phyloP scores from a whole-genome alignment of 306 rosid species.

The Ammopiptanthus mongolicus region DNA sequence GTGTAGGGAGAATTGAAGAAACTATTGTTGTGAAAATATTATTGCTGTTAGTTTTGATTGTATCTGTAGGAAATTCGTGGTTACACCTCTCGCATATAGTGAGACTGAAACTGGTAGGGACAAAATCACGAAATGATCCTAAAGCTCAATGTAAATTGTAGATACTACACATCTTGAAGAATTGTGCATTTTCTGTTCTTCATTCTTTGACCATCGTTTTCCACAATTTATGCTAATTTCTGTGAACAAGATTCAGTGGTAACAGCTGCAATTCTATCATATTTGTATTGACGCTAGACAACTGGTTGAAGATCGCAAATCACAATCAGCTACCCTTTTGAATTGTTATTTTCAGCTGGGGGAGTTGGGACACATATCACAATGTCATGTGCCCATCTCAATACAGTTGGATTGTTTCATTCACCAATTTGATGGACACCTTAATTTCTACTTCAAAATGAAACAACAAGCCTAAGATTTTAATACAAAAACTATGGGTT shows the following conservation, averaged over 20 bases:
- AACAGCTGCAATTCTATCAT: slow-evolving; percentile 22
- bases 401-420: neutral
- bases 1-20: no score
- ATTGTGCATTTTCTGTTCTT: no score
- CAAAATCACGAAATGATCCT: no score
- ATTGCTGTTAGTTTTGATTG: no score
- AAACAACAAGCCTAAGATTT: neutral
- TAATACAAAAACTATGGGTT: neutral
- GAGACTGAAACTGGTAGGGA: no score
- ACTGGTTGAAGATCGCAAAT: slow-evolving; percentile 17
- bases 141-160: no score
- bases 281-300: neutral
- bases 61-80: no score
- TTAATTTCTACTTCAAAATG: neutral
- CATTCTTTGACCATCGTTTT: no score
- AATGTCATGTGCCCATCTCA: slow-evolving; percentile 13
- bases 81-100: no score
- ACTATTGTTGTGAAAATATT: no score
- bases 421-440: neutral
- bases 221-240: slow-evolving; percentile 20
- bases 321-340: slow-evolving; percentile 22
- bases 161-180: no score
- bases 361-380: slow-evolving; percentile 29
- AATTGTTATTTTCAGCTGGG: slow-evolving; percentile 33
- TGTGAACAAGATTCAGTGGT: slow-evolving; percentile 22